phyloP scores from a whole-genome alignment of 2,329 filamentous ascomycete genomes.

The Cladosporium cucumerinum region DNA sequence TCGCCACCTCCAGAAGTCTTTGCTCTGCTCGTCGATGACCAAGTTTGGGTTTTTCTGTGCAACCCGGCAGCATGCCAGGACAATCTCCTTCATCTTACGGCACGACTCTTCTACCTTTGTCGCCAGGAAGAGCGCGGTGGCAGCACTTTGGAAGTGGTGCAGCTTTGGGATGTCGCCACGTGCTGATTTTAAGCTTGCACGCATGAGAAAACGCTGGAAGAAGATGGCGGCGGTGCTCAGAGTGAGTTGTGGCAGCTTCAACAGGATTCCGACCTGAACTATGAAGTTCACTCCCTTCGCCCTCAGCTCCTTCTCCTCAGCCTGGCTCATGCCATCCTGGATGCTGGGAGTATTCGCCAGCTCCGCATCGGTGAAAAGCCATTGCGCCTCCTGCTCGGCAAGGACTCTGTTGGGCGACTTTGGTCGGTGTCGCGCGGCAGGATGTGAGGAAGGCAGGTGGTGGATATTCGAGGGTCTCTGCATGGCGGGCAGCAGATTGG shows the following conservation, averaged over 20 bases:
- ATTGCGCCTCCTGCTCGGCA: conserved; percentile 64
- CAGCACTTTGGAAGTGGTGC: conserved; percentile 84
- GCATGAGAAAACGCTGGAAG: conserved; percentile 95
- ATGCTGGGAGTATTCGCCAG: conserved; percentile 79
- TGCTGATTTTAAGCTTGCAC: conserved; percentile 72
- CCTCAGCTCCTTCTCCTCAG: conserved; percentile 74
- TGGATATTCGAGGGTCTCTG: conserved; percentile 20
- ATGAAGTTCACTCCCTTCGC: conserved; percentile 97
- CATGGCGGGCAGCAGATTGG: conserved; percentile 15
- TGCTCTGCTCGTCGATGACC: conserved; percentile 91
- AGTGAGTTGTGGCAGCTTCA: conserved; percentile 88
- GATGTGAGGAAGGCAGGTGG: conserved; percentile 39
- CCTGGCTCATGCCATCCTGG: conserved; percentile 71
- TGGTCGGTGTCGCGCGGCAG: conserved; percentile 36
- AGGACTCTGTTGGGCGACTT: conserved; percentile 46
- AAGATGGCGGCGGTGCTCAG: conserved; percentile 89
- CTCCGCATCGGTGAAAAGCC: conserved; percentile 85
- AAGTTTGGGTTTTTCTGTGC: conserved; percentile 91
- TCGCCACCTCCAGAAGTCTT: conserved; percentile 97
- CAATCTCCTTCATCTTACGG: conserved; percentile 90
- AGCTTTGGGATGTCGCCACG: conserved; percentile 64
- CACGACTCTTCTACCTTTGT: conserved; percentile 98
- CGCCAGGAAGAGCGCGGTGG: conserved; percentile 85
- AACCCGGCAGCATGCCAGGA: conserved; percentile 88
- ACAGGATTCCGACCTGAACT: conserved; percentile 84